Conservation (phyloP, 108 stramenopile species). For the Fistulifera solaris region DNA sequence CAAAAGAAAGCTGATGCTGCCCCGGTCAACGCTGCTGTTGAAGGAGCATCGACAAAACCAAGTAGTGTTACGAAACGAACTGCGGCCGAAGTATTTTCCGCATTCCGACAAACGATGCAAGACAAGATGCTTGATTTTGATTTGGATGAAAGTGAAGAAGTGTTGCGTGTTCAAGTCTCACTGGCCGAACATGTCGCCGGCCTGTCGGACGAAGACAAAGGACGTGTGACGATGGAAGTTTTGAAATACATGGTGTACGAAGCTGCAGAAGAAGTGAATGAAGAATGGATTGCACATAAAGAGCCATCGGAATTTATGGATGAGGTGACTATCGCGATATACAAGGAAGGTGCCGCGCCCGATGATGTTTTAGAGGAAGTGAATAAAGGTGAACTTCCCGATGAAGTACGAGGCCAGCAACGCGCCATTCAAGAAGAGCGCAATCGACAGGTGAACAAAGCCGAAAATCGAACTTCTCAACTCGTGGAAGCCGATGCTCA, state of each 20-base stretch:
- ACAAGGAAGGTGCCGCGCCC: conserved; percentile 80
- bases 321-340: conserved; percentile 58
- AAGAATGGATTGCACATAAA: conserved; percentile 77
- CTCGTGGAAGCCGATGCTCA: conserved; percentile 11
- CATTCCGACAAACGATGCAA: conserved; percentile 50
- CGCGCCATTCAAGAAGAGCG: conserved; percentile 44
- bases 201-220: conserved; percentile 29
- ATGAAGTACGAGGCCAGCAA: conserved; percentile 64
- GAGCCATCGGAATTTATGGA: conserved; percentile 79
- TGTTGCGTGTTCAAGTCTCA: conserved; percentile 20
- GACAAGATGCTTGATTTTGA: conserved; percentile 61
- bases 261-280: conserved; percentile 78
- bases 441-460: conserved; percentile 27
- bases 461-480: conserved; percentile 25
- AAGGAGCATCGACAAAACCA: neutral
- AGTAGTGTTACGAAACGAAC: conserved; percentile 7
- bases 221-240: conserved; percentile 71
- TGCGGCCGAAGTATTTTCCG: conserved; percentile 32
- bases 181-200: conserved; percentile 23
- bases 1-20: neutral
- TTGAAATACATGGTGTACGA: conserved; percentile 80
- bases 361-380: conserved; percentile 69
- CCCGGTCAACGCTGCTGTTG: neutral
- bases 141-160: conserved; percentile 14
- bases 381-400: conserved; percentile 71